Base-by-base conservation (phyloP, 75 land plant species). In the Picea glauca region DNA sequence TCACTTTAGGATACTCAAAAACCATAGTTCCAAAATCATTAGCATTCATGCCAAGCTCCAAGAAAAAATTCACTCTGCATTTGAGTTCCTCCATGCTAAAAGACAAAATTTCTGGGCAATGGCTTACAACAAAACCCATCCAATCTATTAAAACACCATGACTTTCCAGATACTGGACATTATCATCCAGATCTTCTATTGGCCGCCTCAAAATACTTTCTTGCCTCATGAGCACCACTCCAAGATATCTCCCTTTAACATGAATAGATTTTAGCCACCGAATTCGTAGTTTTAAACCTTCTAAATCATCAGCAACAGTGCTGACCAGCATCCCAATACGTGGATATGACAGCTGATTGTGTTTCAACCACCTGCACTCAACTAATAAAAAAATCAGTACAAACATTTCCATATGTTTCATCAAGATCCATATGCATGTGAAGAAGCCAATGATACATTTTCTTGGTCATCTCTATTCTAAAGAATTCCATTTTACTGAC, bases 21-120 rank as follows among this genome's bases (percentile, higher is more conserved):
- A 92, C 89, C 98, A 96, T 92, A 11, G 93, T 91, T 23, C 99
- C 99, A 81, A 96, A 94, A 63, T 92, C 90, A 11, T 89, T 87
- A 58, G 79, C 76, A 78, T 76, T 79, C 86, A 96, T 87, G 11
- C 98, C 98, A 85, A 96, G 83, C 18, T 84, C 80, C 73, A 87
- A 30, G 76, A 85, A 92, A 78, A 96, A 91, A 15, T 56, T 75
- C 13, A 91, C 81, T 20, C 88, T 85, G 23, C 79, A 20, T 63
- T 78, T 84, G 75, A 96, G 72, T 64, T 94, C 98, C 57, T 91
- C 91, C 75, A 84, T 81, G 75, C 74, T 81, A 21, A 85, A 87
- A 32, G 88, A 78, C 83, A 96, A 79, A 43, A 96, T 76, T 62
- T 86, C 72, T 3, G 99, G 98, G 76, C 93, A 94, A 17, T 86